Percentiles rank a stretch among this genome's conserved stretches.
Conservation (phyloP, 192 early-diverging fungal genomes). For the Entomortierella beljakovae region DNA sequence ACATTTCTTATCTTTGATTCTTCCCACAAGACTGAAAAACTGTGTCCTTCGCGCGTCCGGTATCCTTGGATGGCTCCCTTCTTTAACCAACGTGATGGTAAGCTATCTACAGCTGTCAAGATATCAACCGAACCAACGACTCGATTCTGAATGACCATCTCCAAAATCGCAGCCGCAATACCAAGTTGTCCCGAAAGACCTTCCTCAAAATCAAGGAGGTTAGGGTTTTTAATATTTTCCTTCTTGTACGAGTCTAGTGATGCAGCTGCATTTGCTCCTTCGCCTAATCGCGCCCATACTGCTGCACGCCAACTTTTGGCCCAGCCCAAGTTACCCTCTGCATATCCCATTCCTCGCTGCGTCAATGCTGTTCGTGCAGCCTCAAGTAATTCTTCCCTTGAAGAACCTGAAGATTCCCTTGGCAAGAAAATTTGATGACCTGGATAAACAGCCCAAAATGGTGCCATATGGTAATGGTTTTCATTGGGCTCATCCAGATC, state of each 20-base stretch:
- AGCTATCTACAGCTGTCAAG: slow-evolving; percentile 14
- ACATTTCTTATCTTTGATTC: slow-evolving; percentile 8
- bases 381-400: slow-evolving; percentile 12
- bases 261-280: slow-evolving; percentile 6
- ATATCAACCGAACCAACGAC: slow-evolving; percentile 18
- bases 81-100: slow-evolving; percentile 26
- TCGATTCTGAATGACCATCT: slow-evolving; percentile 42
- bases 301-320: slow-evolving; percentile 47
- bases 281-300: slow-evolving; percentile 31
- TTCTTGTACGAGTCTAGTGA: slow-evolving; percentile 19
- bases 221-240: slow-evolving; percentile 5
- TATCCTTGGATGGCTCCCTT: slow-evolving; percentile 21
- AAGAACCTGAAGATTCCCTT: background rate
- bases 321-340: slow-evolving; percentile 24
- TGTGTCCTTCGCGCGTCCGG: slow-evolving; percentile 34
- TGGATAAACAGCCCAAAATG: slow-evolving; percentile 44
- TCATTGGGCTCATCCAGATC: slow-evolving; percentile 51
- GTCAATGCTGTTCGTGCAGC: slow-evolving; percentile 12
- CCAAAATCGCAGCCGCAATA: slow-evolving; percentile 33
- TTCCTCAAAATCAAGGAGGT: slow-evolving; percentile 29
- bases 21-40: slow-evolving; percentile 18
- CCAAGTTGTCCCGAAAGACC: slow-evolving; percentile 32
- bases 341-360: slow-evolving; percentile 12
- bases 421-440: slow-evolving; percentile 34
- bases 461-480: slow-evolving; percentile 29